These are phyloP conservation scores for Peniophora sp. DNA, from an alignment of 1,284 basidiomycete genomes.

Conservation along the genomic window DNA sequence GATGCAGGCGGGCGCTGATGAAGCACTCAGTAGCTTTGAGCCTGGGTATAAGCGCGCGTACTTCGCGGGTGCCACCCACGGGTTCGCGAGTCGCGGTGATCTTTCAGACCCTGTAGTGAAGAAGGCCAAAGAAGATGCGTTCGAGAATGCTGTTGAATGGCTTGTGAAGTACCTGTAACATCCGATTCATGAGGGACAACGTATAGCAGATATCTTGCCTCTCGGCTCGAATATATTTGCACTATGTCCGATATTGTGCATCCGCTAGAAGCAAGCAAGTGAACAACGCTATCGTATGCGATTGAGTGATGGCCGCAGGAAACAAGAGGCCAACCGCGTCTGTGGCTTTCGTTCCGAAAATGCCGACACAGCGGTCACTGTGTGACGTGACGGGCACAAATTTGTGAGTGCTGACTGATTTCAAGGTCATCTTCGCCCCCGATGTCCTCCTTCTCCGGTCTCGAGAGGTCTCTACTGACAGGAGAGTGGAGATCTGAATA, in stretches of 20 bases:
- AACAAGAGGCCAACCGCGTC: no score
- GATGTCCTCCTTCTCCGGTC: constrained; percentile 3
- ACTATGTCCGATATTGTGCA: no score
- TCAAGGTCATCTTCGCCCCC: not conserved
- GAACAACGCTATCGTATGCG: no score
- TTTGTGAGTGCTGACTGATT: no score
- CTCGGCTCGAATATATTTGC: no score
- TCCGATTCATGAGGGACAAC: no score
- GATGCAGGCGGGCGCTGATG: not conserved
- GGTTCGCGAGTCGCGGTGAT: constrained; percentile 21
- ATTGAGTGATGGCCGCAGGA: no score
- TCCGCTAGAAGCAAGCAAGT: no score
- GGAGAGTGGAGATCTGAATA: constrained; percentile 47
- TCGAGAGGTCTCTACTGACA: constrained; percentile 44
- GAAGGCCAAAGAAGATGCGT: constrained; percentile 30
- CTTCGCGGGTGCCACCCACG: not conserved
- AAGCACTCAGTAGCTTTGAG: not conserved
- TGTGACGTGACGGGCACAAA: no score
- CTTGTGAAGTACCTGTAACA: constrained; percentile 15
- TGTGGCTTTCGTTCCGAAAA: no score
- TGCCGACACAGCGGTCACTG: no score
- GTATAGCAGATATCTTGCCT: no score
- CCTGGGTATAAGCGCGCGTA: not conserved
- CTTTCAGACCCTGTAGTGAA: constrained; percentile 25
- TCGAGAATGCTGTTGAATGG: constrained; percentile 27